Conservation (phyloP, 768 basidiomycete genomes). For the Podaxis sp. region DNA sequence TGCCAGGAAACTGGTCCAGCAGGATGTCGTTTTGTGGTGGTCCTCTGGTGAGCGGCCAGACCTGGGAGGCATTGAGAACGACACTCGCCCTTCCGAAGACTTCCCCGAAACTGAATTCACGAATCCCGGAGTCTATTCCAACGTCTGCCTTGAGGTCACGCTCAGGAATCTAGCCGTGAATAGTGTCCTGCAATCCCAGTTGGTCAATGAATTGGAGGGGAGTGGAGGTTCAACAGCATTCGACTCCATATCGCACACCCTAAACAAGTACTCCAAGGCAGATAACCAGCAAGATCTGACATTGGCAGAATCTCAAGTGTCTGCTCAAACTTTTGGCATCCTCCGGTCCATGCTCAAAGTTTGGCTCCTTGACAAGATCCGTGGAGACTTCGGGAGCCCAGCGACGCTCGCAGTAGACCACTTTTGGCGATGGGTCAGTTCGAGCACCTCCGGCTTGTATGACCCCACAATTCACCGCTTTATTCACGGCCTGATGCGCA, state of each 20-base stretch:
- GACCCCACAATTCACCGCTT: conserved; percentile 93
- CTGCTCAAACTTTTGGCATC: conserved; percentile 79
- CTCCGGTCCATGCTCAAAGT: conserved; percentile 84
- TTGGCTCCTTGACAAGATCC: conserved; percentile 88
- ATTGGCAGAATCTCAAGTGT: conserved; percentile 86
- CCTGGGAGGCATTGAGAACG: conserved; percentile 89
- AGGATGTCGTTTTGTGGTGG: conserved; percentile 97
- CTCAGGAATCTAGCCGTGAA: conserved; percentile 92
- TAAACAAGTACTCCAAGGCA: conserved; percentile 82
- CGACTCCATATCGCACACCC: conserved; percentile 85
- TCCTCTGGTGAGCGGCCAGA: conserved; percentile 86
- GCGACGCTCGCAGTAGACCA: conserved; percentile 79
- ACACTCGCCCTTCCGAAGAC: conserved; percentile 72
- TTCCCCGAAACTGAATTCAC: conserved; percentile 81
- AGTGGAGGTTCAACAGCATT: conserved; percentile 92
- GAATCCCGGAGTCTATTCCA: conserved; percentile 82
- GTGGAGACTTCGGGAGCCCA: conserved; percentile 58
- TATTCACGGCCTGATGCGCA: conserved; percentile 93
- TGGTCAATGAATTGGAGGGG: conserved; percentile 97
- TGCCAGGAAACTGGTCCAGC: conserved; percentile 77
- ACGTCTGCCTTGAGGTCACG: conserved; percentile 87
- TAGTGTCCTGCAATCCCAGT: conserved; percentile 86
- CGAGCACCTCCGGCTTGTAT: conserved; percentile 79
- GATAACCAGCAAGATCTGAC: conserved; percentile 68
- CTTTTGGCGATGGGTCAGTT: conserved; percentile 97